Base-by-base conservation (phyloP, 2,329 filamentous ascomycete species). In the Talaromyces rugulosus region DNA sequence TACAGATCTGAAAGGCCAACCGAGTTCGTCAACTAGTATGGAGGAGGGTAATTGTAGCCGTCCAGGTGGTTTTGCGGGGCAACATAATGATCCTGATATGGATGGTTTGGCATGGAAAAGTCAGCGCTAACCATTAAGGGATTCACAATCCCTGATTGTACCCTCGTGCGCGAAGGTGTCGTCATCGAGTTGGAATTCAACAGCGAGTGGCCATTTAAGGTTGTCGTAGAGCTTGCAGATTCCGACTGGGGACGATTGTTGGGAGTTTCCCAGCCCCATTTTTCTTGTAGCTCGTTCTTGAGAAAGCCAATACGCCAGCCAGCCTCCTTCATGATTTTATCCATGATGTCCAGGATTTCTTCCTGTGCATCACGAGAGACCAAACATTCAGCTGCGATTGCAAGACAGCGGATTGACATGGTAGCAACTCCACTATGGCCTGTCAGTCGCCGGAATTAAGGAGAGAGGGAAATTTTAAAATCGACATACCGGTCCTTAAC, bases 31-130 rank as follows among this genome's bases (percentile, higher is more conserved):
- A 27, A 14, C n/a, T 56, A 63, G 56, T 67, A 71, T 9, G 61
- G 27, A 9, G 61, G 27, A 9, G 63, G 44, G 36, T 70, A 72
- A 12, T 70, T 63, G 61, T 71, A 74, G 52, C 68, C 66, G 40
- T 68, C 64, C 28, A 70, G 62, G 53, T 72, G 69, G 64, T 77
- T 81, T 66, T 75, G 70, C 1, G 90, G 89, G 40, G 90, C 88
- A 65, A 92, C 87, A 69, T 94, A 96, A 75, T 88, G 88, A 57
- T 87, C 87, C 71, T 91, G 88, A 70, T 95, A 96, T 1, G 92
- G 91, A 75, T 93, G 90, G 66, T 91, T 88, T 4, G 90, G 88
- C 67, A 89, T 81, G 28, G 82, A 88, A 72, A 95, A 95, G 71
- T 95, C 90, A 1, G 90, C 90, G 28, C 82, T 82, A 28, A 85